phyloP scores from a whole-genome alignment of 2,329 filamentous ascomycete species.

The Penicillium sp. region DNA sequence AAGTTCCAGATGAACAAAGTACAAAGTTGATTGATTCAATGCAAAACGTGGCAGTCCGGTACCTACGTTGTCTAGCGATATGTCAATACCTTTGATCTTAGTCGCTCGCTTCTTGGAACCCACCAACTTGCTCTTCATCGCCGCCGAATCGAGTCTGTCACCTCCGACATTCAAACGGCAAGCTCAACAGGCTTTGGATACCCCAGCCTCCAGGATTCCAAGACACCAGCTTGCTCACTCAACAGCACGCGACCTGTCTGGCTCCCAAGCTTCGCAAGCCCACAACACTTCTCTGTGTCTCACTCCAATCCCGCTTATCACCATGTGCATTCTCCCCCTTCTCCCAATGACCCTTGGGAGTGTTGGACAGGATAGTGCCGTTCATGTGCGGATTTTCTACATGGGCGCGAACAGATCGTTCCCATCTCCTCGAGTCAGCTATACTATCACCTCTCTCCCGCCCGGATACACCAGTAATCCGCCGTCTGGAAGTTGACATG shows the following conservation, averaged over 20 bases:
- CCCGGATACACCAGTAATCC: constrained; percentile 58
- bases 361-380: constrained; percentile 53
- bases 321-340: constrained; percentile 52
- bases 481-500: constrained; percentile 55
- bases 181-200: constrained; percentile 49
- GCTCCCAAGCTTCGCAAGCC: constrained; percentile 52
- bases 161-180: constrained; percentile 22
- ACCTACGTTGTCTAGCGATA: not conserved
- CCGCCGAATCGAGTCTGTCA: not conserved
- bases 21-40: not conserved
- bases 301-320: constrained; percentile 53
- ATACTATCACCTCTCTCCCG: constrained; percentile 60
- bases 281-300: constrained; percentile 54
- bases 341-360: constrained; percentile 60
- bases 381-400: constrained; percentile 52
- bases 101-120: not conserved
- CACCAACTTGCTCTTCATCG: not conserved
- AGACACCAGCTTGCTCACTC: constrained; percentile 55
- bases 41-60: not conserved
- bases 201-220: constrained; percentile 50
- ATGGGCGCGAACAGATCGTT: constrained; percentile 57
- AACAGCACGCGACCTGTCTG: constrained; percentile 55
- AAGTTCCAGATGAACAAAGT: not conserved
- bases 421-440: constrained; percentile 64
- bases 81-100: not conserved